A percentile compares a stretch with the other conserved stretches of the same genome.
Conservation (phyloP, 805 yeast genomes). For the Lipomyces yamanashiensis region DNA sequence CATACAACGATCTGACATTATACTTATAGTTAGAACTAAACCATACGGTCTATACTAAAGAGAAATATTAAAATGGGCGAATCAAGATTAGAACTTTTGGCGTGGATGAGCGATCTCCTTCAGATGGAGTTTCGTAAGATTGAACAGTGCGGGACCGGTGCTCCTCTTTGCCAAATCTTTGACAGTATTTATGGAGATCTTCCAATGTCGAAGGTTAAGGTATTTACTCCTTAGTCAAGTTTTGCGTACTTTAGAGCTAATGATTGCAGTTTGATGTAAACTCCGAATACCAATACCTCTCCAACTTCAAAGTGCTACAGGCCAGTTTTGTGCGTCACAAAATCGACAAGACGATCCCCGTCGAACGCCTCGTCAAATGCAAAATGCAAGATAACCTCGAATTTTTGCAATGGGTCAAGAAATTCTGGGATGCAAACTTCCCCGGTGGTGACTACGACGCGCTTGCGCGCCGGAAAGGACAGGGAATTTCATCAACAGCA, state of each 20-base stretch:
- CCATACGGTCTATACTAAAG: not conserved
- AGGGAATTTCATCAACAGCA: slow-evolving; percentile 6
- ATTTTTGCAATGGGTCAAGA: slow-evolving; percentile 89
- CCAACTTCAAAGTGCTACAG: slow-evolving; percentile 86
- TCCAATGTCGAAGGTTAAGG: slow-evolving; percentile 74
- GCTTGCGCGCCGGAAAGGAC: slow-evolving; percentile 55
- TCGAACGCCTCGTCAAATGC: slow-evolving; percentile 82
- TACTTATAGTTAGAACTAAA: not conserved
- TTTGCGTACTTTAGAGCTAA: not conserved
- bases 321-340: slow-evolving; percentile 71
- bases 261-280: slow-evolving; percentile 57
- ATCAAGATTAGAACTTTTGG: slow-evolving; percentile 79
- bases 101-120: slow-evolving; percentile 80
- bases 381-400: slow-evolving; percentile 92
- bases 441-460: slow-evolving; percentile 77
- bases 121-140: slow-evolving; percentile 71
- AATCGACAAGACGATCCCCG: slow-evolving; percentile 76
- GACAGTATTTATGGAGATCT: slow-evolving; percentile 84
- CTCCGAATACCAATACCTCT: slow-evolving; percentile 74
- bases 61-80: slow-evolving; percentile 55
- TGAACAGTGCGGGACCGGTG: slow-evolving; percentile 95
- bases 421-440: slow-evolving; percentile 77
- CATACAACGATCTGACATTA: not conserved
- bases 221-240: not conserved
- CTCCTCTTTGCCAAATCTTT: slow-evolving; percentile 89